Percentiles rank a stretch among this genome's conserved stretches.
Evolutionary conservation across 306 rosid species (phyloP).

Genomic region (Arachis stenosperma): DNA sequence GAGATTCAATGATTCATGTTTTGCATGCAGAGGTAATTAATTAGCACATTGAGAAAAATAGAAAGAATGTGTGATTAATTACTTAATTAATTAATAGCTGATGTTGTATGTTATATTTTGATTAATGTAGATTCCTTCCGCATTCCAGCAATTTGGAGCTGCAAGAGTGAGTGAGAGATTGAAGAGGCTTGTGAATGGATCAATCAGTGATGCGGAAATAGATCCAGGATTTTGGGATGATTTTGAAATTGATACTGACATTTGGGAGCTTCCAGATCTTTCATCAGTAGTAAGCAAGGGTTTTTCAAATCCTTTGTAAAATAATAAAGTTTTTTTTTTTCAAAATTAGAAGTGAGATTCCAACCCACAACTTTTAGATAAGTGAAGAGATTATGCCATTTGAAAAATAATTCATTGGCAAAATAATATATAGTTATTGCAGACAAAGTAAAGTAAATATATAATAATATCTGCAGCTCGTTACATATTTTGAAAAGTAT

Average conservation of each 20-base stretch:
- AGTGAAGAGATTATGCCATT: too few species aligned
- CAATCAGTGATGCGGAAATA: constrained; percentile 47
- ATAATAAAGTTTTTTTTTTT: too few species aligned
- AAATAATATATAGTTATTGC: too few species aligned
- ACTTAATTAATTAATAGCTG: too few species aligned
- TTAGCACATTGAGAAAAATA: too few species aligned
- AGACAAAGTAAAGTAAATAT: not conserved
- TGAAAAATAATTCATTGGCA: too few species aligned
- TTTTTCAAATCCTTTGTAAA: not conserved
- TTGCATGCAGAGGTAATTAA: constrained; percentile 61
- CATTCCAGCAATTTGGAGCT: constrained; percentile 47
- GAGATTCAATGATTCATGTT: constrained; percentile 41
- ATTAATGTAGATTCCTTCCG: constrained; percentile 50
- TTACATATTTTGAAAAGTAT: too few species aligned
- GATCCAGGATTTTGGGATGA: constrained; percentile 52
- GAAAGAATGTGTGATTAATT: too few species aligned
- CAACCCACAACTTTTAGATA: too few species aligned
- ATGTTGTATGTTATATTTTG: too few species aligned
- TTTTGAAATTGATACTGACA: constrained; percentile 23
- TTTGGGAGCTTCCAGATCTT: constrained; percentile 11
- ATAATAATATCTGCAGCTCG: not conserved
- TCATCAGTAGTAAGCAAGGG: constrained; percentile 3
- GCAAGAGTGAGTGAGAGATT: constrained; percentile 58
- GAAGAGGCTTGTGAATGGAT: constrained; percentile 57
- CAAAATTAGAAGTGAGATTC: too few species aligned